Base-by-base conservation (phyloP, 2,329 filamentous ascomycete species). In the Arthrobotrys musiformis region DNA sequence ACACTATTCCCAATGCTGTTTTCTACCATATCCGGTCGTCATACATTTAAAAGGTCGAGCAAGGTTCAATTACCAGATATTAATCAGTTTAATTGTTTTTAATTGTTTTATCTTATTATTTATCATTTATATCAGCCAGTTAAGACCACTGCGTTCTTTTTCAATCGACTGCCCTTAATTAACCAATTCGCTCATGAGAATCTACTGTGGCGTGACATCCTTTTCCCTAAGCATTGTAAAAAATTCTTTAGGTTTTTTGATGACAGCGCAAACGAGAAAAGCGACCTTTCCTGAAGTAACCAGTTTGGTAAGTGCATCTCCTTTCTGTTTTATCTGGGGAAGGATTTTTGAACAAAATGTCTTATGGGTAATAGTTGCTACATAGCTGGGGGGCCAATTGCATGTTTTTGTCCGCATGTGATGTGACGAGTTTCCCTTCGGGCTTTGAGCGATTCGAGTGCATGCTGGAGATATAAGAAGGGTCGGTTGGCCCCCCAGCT, bases 381-480 rank as follows among this genome's bases (percentile, higher is more conserved):
- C n/a, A 58, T 37, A 33, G 17, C 8, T 15, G 30, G 17, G 50
- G 54, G 54, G 19, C 30, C 54, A 37, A 58, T 58, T 58, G 54
- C 54, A 58, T 24, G 54, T 58, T 58, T 58, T 58, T 28, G 26
- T 40, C 54, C 9, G 54, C 54, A 58, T 58, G 54, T 58, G 54
- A 58, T 58, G 54, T 58, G 54, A 58, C 54, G 17, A 56, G 50
- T 56, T 56, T 37, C 28, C n/a, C 50, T 58, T 58, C 54, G 54
- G 54, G 33, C 30, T 37, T 40, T 58, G 19, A 33, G 54, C 54
- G 54, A 19, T 19, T 26, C 17, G n/a, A 44, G 44, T 9, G 26
- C 17, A 17, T 50, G 2, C 19, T 11, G 15, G 22, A 17, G n/a
- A 40, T 58, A 58, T 58, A 58, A 58, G 54, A 58, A 58, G 54